Base-by-base conservation (phyloP, 495 filamentous ascomycete species). In the Penicillium cinerascens region DNA sequence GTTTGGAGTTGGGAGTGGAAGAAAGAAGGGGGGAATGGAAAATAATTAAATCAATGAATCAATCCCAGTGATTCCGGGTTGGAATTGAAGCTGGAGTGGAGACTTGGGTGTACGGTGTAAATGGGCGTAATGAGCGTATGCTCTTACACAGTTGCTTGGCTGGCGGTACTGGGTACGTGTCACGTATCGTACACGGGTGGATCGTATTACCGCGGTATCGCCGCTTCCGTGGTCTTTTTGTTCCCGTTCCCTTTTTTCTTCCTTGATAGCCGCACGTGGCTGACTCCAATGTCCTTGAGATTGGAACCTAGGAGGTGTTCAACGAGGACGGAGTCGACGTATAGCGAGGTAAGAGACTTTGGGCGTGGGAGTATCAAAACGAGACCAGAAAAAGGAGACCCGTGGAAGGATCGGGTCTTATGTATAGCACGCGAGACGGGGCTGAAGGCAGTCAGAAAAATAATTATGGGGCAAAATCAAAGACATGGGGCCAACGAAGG, bases 31-130 rank as follows among this genome's bases (percentile, higher is more conserved):
- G 50, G 25, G 18, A 21, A 49, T 33, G 47, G 47, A 60, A 58
- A 68, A 60, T 51, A 62, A 63, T 64, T 56, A 59, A 62, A 60
- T 63, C 54, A 56, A 66, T 66, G 54, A 66, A 57, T 61, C 52
- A 61, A 56, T 58, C 56, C 55, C 48, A 52, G 55, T 25, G 48
- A 59, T 49, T 55, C 56, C 59, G 36, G 35, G 39, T 53, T 60
- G 52, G 58, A 54, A 54, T 60, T 62, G 56, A 62, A 67, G 61
- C 61, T 63, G 61, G 56, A 65, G 64, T 63, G 63, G 61, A 55
- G 57, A 58, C 53, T 37, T 44, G 22, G 22, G 22, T 38, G 47
- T 41, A 52, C 47, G 18, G 20, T n/a, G 6, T 11, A 36, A 16
- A 23, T 27, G 20, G n/a, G 23, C 3, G 41, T 43, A 43, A 9